Percentiles rank a stretch among this genome's conserved stretches.
Conservation (phyloP, 2,329 filamentous ascomycete species). For the Arthrobotrys entomopaga region DNA sequence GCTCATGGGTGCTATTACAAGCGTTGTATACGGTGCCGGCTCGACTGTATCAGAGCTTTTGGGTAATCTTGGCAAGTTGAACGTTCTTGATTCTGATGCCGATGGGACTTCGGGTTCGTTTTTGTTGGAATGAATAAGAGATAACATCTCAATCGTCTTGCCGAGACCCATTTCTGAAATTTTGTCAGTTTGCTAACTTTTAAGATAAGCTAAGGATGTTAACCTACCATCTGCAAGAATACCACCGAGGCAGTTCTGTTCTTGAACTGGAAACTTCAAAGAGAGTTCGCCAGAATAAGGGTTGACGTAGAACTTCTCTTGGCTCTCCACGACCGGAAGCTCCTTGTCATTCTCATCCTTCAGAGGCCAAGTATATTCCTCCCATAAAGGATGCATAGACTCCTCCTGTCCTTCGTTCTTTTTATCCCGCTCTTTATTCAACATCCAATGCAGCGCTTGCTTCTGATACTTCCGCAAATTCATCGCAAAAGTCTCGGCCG, state of each 20-base stretch:
- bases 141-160: slow-evolving; percentile 99
- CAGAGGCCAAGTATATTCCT: slow-evolving; percentile 88
- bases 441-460: slow-evolving; percentile 96
- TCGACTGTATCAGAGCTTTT: slow-evolving; percentile 66
- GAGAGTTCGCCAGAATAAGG: slow-evolving; percentile 95
- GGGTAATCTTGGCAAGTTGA: slow-evolving; percentile 48
- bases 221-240: slow-evolving; percentile 78
- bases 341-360: slow-evolving; percentile 87
- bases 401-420: slow-evolving; percentile 73
- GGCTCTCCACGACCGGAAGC: slow-evolving; percentile 72
- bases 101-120: slow-evolving; percentile 55
- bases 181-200: slow-evolving; percentile 51
- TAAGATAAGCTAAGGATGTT: not conserved
- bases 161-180: slow-evolving; percentile 86
- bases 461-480: slow-evolving; percentile 90
- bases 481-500: slow-evolving; percentile 82
- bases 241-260: slow-evolving; percentile 92
- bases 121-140: slow-evolving; percentile 85
- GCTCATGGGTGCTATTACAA: slow-evolving; percentile 97
- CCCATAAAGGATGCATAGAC: slow-evolving; percentile 97
- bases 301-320: slow-evolving; percentile 89
- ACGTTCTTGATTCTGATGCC: slow-evolving; percentile 42
- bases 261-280: slow-evolving; percentile 88
- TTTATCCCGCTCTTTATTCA: slow-evolving; percentile 82
- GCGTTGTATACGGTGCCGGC: slow-evolving; percentile 83